A percentile compares a stretch with the other conserved stretches of the same genome.
phyloP scores from a whole-genome alignment of 345 rosid genomes.

The Reutealis trisperma region DNA sequence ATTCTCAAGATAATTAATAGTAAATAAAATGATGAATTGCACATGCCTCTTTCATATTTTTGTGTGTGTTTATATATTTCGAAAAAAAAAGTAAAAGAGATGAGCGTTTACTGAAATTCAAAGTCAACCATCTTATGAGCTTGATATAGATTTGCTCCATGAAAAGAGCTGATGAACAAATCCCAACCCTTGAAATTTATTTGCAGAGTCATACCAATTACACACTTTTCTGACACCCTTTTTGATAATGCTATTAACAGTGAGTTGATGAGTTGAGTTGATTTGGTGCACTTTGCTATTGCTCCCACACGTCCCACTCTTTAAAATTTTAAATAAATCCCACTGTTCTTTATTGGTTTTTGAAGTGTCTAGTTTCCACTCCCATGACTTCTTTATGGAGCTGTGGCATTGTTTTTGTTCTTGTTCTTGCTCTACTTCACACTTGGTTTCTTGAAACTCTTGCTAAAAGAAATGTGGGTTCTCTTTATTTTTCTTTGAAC shows the following conservation, averaged over 20 bases:
- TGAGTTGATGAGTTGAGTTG: background rate
- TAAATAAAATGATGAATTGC: no score
- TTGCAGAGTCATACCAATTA: background rate
- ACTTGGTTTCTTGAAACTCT: slow-evolving; percentile 6
- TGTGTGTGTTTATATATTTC: no score
- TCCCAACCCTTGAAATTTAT: background rate
- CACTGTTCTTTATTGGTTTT: background rate
- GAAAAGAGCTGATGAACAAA: background rate
- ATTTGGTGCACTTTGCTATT: slow-evolving; percentile 7
- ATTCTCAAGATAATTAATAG: no score
- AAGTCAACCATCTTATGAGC: background rate
- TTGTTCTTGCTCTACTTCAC: slow-evolving; percentile 26
- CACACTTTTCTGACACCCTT: background rate
- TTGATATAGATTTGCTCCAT: background rate
- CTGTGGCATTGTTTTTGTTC: slow-evolving; percentile 9
- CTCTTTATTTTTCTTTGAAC: background rate
- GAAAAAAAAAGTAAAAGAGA: no score
- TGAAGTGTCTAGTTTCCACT: slow-evolving; percentile 1
- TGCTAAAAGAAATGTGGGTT: slow-evolving; percentile 48
- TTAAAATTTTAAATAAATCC: background rate
- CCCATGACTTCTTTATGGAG: slow-evolving; percentile 27
- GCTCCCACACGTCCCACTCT: slow-evolving; percentile 18
- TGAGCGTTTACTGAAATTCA: background rate
- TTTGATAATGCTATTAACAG: slow-evolving; percentile 5
- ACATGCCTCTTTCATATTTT: no score